Percentiles rank a stretch among this genome's conserved stretches.
phyloP scores from a whole-genome alignment of 805 yeast species.

The Clavispora asparagi region DNA sequence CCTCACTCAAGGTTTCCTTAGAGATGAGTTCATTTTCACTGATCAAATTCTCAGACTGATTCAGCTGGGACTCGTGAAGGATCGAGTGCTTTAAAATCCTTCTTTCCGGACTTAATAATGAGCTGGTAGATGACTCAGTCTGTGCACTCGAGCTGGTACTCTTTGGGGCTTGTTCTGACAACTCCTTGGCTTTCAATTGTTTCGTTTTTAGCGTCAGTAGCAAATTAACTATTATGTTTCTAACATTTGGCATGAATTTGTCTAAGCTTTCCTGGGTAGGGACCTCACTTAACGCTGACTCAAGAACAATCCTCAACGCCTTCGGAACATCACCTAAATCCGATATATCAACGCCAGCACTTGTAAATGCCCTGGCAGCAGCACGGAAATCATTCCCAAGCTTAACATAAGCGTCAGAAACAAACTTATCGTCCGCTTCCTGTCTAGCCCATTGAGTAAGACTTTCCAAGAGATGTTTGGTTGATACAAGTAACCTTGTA shows the following conservation, averaged over 20 bases:
- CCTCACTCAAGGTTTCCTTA: neutral
- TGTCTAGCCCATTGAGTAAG: conserved; percentile 87
- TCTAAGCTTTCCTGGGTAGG: conserved; percentile 83
- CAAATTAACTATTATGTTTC: conserved; percentile 78
- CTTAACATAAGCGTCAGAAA: conserved; percentile 85
- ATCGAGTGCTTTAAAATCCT: conserved; percentile 1
- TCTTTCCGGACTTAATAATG: conserved; percentile 9
- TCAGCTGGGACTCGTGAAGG: neutral
- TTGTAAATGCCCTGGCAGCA: conserved; percentile 72
- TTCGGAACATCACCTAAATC: conserved; percentile 91
- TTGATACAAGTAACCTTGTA: conserved; percentile 74
- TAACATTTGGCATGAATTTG: conserved; percentile 71
- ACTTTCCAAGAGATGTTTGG: conserved; percentile 82
- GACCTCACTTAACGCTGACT: conserved; percentile 77
- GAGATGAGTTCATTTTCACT: neutral
- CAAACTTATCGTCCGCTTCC: conserved; percentile 74
- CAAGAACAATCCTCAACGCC: conserved; percentile 71
- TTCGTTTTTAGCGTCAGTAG: conserved; percentile 76
- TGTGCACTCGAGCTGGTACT: neutral
- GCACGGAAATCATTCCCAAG: conserved; percentile 91
- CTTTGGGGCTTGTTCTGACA: conserved; percentile 4
- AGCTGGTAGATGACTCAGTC: conserved; percentile 1
- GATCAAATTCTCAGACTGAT: neutral
- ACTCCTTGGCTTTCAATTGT: conserved; percentile 51
- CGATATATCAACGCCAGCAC: conserved; percentile 72